Conservation (phyloP, 345 rosid genomes). For the Capsella bursapastoris region DNA sequence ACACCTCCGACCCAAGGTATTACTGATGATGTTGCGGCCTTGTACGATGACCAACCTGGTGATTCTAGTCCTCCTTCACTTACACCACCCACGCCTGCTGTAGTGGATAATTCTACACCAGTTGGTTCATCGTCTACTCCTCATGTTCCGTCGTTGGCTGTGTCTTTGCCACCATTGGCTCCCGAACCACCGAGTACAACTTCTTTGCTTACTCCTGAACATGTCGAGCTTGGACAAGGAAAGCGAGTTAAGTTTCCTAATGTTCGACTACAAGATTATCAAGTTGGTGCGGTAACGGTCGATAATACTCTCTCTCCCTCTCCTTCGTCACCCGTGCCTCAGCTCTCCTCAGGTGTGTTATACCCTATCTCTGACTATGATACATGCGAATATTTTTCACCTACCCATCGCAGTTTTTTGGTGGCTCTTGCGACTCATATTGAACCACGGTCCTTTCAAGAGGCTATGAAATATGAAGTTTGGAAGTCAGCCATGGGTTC, state of each 20-base stretch:
- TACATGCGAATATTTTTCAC: background rate
- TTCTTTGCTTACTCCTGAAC: no score
- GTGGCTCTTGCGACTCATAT: background rate
- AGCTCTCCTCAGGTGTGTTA: background rate
- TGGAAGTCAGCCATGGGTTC: background rate
- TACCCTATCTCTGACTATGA: background rate
- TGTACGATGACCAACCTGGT: no score
- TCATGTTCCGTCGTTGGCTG: no score
- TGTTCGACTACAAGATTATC: background rate
- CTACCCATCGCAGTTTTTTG: background rate
- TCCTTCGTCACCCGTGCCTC: background rate
- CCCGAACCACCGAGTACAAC: no score
- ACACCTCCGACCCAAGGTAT: no score
- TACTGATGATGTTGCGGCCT: no score
- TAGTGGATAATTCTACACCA: no score
- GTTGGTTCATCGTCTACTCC: no score
- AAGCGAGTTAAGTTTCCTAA: background rate
- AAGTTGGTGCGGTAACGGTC: background rate
- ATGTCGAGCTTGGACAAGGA: no score
- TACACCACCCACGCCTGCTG: no score
- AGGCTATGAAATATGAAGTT: background rate
- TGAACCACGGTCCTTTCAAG: background rate
- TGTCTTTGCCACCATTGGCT: no score
- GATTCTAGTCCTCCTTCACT: no score
- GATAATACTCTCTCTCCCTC: background rate